phyloP scores from a whole-genome alignment of 129 eudicot species.

The Arctium lappa region DNA sequence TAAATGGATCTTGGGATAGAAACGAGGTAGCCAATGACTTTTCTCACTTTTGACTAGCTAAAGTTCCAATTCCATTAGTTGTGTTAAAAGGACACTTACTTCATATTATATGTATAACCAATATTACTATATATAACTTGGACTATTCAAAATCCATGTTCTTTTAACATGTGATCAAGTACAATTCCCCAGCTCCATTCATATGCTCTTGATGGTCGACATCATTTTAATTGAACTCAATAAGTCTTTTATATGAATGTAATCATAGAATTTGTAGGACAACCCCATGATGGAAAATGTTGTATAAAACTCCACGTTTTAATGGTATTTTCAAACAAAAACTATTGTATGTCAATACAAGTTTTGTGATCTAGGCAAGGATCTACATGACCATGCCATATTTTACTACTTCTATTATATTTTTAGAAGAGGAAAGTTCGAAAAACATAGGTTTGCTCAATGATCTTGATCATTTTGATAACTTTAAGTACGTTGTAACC shows the following conservation, averaged over 20 bases:
- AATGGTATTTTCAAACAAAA: background rate
- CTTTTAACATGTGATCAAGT: background rate
- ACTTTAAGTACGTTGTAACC: background rate
- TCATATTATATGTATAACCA: background rate
- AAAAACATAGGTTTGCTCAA: background rate
- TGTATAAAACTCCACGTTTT: background rate
- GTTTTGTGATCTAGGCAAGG: background rate
- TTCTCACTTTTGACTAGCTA: background rate
- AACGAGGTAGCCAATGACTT: background rate
- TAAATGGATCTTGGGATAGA: background rate
- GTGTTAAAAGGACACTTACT: background rate
- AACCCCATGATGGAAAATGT: background rate
- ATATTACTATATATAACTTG: background rate
- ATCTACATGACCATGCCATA: background rate
- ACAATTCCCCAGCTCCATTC: background rate
- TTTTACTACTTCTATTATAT: too few species aligned
- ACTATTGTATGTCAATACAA: background rate
- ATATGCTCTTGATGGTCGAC: background rate
- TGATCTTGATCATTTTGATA: background rate
- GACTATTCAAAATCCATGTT: background rate
- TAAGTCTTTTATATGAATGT: background rate
- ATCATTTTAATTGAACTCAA: background rate
- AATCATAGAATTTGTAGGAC: background rate
- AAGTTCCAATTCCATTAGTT: background rate
- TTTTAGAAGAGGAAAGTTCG: too few species aligned